Conservation (phyloP, 495 filamentous ascomycete genomes). For the Achaetomiella virescens region DNA sequence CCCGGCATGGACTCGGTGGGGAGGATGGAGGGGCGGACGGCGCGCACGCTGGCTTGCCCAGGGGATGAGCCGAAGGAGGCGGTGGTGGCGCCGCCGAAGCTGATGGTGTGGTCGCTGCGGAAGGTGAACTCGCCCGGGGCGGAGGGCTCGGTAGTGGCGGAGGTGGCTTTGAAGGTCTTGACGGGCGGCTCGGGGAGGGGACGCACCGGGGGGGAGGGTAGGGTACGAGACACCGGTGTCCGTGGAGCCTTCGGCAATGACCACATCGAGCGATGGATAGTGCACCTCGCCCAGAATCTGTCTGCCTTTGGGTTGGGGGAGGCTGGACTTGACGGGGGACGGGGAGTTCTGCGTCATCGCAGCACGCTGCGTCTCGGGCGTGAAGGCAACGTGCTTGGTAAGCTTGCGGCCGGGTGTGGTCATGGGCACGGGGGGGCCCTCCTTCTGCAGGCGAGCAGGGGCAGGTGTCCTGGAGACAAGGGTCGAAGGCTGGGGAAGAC, state of each 20-base stretch:
- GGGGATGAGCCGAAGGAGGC: slow-evolving; percentile 44
- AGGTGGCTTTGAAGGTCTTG: slow-evolving; percentile 23
- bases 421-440: slow-evolving; percentile 38
- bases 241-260: slow-evolving; percentile 21
- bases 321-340: slow-evolving; percentile 43
- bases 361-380: slow-evolving; percentile 37
- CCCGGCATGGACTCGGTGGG: slow-evolving; percentile 43
- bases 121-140: slow-evolving; percentile 54
- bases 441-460: slow-evolving; percentile 36
- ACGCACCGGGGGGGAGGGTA: slow-evolving; percentile 36
- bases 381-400: slow-evolving; percentile 43
- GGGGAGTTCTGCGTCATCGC: slow-evolving; percentile 38
- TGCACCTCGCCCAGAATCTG: slow-evolving; percentile 28
- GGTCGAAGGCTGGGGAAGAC: slow-evolving; percentile 31
- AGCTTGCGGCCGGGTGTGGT: slow-evolving; percentile 44
- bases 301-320: slow-evolving; percentile 36
- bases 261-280: slow-evolving; percentile 31
- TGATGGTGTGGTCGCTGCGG: slow-evolving; percentile 52
- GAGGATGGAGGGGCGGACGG: slow-evolving; percentile 48
- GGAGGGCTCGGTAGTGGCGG: slow-evolving; percentile 28
- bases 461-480: slow-evolving; percentile 39
- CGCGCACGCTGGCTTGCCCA: slow-evolving; percentile 51
- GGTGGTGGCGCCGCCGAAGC: slow-evolving; percentile 38
- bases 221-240: slow-evolving; percentile 38
- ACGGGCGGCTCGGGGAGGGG: slow-evolving; percentile 27